phyloP scores from a whole-genome alignment of 129 eudicot species.

The Flaveria ramosissima region DNA sequence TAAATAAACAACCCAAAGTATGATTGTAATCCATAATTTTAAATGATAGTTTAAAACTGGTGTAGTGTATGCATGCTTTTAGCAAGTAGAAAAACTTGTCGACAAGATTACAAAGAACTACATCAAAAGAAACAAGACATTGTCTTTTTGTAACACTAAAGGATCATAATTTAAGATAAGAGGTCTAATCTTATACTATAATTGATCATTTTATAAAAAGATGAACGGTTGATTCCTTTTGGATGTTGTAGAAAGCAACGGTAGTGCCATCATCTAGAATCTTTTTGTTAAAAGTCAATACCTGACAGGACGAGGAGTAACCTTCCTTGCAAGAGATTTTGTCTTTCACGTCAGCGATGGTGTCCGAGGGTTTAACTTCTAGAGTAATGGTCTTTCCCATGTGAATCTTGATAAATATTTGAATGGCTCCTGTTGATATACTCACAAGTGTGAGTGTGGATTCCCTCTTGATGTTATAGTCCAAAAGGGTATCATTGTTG shows the following conservation, averaged over 20 bases:
- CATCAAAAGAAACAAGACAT: neutral
- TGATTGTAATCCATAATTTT: no score
- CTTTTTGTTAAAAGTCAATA: neutral
- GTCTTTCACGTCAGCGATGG: neutral
- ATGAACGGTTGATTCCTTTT: neutral
- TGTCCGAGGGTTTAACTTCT: neutral
- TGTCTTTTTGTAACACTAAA: neutral
- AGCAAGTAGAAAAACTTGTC: neutral
- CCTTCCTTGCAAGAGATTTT: neutral
- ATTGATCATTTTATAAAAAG: neutral
- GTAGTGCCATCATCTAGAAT: neutral
- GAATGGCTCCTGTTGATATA: neutral
- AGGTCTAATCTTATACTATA: neutral
- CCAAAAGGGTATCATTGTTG: neutral
- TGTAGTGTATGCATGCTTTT: neutral
- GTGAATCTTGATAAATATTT: neutral
- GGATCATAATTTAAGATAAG: neutral
- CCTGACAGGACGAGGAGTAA: neutral
- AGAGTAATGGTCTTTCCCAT: neutral
- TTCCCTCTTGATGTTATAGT: neutral
- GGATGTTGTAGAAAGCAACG: neutral
- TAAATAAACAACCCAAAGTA: neutral
- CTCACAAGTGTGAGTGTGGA: conserved; percentile 11
- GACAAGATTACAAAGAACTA: neutral
- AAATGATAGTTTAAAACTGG: neutral